Conservation (phyloP, 1,139 yeast genomes). For the Geotrichum reessii region DNA sequence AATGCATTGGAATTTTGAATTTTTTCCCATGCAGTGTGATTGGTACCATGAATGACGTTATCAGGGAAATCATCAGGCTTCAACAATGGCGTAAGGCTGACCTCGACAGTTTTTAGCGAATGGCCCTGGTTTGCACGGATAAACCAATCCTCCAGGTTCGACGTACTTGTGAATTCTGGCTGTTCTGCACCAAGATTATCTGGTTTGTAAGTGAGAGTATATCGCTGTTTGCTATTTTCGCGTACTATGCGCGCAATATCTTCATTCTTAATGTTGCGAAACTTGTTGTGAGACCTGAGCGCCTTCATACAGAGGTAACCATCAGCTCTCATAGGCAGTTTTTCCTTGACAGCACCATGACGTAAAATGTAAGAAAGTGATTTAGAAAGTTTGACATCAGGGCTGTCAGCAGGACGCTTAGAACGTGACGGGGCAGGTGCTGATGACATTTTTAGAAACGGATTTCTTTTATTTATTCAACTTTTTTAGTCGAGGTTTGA, state of each 20-base stretch:
- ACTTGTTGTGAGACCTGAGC: slow-evolving; percentile 51
- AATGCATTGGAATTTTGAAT: slow-evolving; percentile 58
- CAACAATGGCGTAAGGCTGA: slow-evolving; percentile 36
- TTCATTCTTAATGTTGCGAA: slow-evolving; percentile 51
- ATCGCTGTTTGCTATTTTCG: slow-evolving; percentile 54
- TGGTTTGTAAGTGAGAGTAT: slow-evolving; percentile 14
- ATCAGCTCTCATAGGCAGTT: slow-evolving; percentile 52
- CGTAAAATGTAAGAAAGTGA: slow-evolving; percentile 69
- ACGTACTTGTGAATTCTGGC: not conserved
- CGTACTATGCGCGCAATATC: slow-evolving; percentile 60
- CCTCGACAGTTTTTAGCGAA: slow-evolving; percentile 50
- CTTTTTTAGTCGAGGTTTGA: not conserved
- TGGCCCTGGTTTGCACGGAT: slow-evolving; percentile 96
- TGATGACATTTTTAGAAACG: not conserved
- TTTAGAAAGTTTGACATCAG: slow-evolving; percentile 53
- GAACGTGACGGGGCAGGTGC: not conserved
- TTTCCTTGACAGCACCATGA: slow-evolving; percentile 76
- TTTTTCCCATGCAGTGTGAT: slow-evolving; percentile 41
- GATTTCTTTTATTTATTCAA: not conserved
- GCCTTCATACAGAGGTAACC: slow-evolving; percentile 60
- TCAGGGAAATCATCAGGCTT: slow-evolving; percentile 37
- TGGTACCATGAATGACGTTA: slow-evolving; percentile 76
- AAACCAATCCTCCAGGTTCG: slow-evolving; percentile 27
- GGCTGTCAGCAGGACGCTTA: slow-evolving; percentile 20
- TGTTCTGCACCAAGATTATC: not conserved